Evolutionary conservation across 2,329 filamentous ascomycete species (phyloP).

Genomic region (Ciborinia camelliae): DNA sequence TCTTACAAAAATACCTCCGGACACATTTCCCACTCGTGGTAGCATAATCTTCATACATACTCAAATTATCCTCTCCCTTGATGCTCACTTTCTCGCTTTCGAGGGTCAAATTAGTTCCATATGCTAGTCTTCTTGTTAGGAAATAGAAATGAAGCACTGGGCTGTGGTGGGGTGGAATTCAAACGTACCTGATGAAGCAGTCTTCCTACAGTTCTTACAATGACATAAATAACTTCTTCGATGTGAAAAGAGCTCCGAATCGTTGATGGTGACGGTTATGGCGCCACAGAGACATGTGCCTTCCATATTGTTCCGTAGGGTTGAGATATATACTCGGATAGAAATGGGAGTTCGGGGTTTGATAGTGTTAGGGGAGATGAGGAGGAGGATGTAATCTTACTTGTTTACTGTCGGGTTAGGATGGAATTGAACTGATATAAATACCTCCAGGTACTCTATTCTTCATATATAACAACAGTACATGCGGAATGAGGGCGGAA

Average conservation of each 20-base stretch:
- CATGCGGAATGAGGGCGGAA: not conserved
- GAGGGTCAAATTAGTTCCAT: slow-evolving; percentile 33
- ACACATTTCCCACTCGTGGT: slow-evolving; percentile 48
- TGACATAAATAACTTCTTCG: slow-evolving; percentile 48
- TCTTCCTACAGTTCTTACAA: slow-evolving; percentile 43
- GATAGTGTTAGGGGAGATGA: not conserved
- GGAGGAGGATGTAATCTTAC: not conserved
- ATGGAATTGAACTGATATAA: not conserved
- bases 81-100: slow-evolving; percentile 43
- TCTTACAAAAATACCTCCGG: slow-evolving; percentile 45
- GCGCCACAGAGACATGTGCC: slow-evolving; percentile 47
- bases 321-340: not conserved
- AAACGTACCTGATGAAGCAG: slow-evolving; percentile 2
- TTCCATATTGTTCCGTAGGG: slow-evolving; percentile 27
- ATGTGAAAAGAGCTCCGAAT: slow-evolving; percentile 44
- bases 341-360: not conserved
- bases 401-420: not conserved
- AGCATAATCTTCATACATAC: slow-evolving; percentile 43
- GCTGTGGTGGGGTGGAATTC: not conserved
- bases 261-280: slow-evolving; percentile 48
- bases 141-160: not conserved
- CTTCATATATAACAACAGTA: not conserved
- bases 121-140: not conserved
- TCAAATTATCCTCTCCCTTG: slow-evolving; percentile 42
- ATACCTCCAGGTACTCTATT: no score